Evolutionary conservation across 2,329 filamentous ascomycete genomes (phyloP).

Genomic region (Ceratocystis huliohia): DNA sequence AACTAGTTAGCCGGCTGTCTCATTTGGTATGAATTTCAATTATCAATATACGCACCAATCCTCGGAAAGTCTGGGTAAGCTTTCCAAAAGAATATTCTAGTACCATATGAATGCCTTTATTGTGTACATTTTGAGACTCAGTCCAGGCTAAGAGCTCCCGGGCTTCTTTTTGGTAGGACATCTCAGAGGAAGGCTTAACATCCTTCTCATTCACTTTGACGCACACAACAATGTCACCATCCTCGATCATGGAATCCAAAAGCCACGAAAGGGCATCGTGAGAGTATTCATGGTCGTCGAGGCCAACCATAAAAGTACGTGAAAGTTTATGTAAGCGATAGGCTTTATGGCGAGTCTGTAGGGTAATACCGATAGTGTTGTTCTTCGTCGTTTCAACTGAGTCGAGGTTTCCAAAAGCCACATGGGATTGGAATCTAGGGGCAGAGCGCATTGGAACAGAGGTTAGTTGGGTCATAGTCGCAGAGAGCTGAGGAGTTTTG

Average conservation of each 20-base stretch:
- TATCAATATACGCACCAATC: constrained; percentile 52
- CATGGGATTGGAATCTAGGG: constrained; percentile 44
- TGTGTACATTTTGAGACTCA: constrained; percentile 61
- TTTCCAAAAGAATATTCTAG: constrained; percentile 83
- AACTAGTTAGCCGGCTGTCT: not conserved
- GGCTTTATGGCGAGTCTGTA: constrained; percentile 75
- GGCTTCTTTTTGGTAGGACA: constrained; percentile 64
- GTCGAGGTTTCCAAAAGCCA: constrained; percentile 48
- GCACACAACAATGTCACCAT: constrained; percentile 87
- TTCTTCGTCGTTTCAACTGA: constrained; percentile 46
- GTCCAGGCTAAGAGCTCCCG: constrained; percentile 61
- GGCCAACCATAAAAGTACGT: constrained; percentile 79
- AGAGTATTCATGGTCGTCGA: constrained; percentile 83
- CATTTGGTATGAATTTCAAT: not conserved
- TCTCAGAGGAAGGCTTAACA: constrained; percentile 52
- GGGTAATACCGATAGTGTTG: constrained; percentile 57
- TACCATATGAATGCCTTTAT: constrained; percentile 73
- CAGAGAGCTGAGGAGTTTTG: not conserved
- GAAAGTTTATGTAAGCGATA: constrained; percentile 71
- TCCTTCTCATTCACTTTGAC: constrained; percentile 79
- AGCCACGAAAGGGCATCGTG: constrained; percentile 89
- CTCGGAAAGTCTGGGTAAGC: constrained; percentile 78
- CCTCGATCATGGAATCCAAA: constrained; percentile 80
- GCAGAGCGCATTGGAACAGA: not conserved
- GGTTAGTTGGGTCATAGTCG: constrained; percentile 18